Evolutionary conservation across 2,329 filamentous ascomycete species (phyloP).

Genomic region (Aspergillus thermomutatus): DNA sequence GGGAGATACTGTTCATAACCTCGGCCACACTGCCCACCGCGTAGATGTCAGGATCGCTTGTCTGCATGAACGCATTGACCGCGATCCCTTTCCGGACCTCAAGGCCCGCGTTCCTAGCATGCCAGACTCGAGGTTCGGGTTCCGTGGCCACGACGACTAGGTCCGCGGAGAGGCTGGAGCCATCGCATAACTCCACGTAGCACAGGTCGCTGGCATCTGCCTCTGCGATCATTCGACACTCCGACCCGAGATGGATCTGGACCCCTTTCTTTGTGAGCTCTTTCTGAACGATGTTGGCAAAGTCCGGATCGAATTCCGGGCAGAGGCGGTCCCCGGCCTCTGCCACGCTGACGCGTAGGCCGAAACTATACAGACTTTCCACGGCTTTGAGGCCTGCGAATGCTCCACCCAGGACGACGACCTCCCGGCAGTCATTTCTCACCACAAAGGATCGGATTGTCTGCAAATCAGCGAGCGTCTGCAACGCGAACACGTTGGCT

Average conservation of each 20-base stretch:
- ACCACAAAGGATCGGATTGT: background rate
- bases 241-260: background rate
- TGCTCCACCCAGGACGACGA: background rate
- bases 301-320: background rate
- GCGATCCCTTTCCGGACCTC: background rate
- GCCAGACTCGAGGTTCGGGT: background rate
- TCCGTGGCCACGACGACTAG: background rate
- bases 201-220: background rate
- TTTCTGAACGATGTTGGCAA: background rate
- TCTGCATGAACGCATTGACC: background rate
- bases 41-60: background rate
- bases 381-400: background rate
- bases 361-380: background rate
- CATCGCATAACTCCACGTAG: background rate
- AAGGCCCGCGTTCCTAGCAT: background rate
- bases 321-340: background rate
- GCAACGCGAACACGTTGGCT: background rate
- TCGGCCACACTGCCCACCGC: background rate
- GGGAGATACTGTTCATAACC: background rate
- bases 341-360: background rate
- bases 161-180: background rate
- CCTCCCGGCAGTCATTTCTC: background rate
- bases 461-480: background rate
- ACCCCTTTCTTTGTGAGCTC: background rate
- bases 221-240: background rate